Evolutionary conservation across 495 filamentous ascomycete species (phyloP), one percentile per base, ranked within the genome.

Genomic region (Penicillium desertorum): DNA sequence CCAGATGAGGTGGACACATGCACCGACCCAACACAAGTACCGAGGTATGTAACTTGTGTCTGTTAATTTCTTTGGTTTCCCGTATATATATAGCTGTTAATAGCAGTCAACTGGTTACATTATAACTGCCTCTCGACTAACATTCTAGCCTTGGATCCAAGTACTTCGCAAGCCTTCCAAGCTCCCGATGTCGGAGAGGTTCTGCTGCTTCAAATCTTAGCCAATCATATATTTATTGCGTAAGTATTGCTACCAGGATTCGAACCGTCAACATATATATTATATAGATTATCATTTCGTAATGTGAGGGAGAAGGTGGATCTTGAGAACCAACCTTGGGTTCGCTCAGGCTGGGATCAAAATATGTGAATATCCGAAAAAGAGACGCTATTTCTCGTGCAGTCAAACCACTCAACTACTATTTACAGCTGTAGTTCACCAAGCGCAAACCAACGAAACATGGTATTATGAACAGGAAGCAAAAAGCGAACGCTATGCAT

Each of bases 401-500:
- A 25, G 12, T 5, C 27, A n/a, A 16, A 10, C 14, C 44, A n/a
- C 36, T 39, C 36, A 22, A 23, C 44, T 46, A 16, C 12, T 27
- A 46, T n/a, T 29, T 37, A 51, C 34, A 37, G 22, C 10, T 36
- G 29, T 20, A 17, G 32, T 23, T 7, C 16, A 39, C 12, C 32
- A 32, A 34, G 22, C 12, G 29, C 16, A 37, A 16, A 23, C 16
- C 8, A 25, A 25, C n/a, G 3, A 14, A 42, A 6, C 6, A 42
- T 37, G 36, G 10, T 41, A 42, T 52, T n/a, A 52, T 29, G 14
- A 52, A 42, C 9, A 41, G 12, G 25, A 37, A 37, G 27, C 45
- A 32, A 44, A 39, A 39, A 44, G 20, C n/a, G 47, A 7, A 48
- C 34, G 43, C 59, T 49, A 58, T 58, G 50, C 56, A 51, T 45